These are phyloP conservation scores for Gnomoniopsis smithogilvyi DNA, from an alignment of 2,329 filamentous ascomycete genomes.

Conservation along the genomic window DNA sequence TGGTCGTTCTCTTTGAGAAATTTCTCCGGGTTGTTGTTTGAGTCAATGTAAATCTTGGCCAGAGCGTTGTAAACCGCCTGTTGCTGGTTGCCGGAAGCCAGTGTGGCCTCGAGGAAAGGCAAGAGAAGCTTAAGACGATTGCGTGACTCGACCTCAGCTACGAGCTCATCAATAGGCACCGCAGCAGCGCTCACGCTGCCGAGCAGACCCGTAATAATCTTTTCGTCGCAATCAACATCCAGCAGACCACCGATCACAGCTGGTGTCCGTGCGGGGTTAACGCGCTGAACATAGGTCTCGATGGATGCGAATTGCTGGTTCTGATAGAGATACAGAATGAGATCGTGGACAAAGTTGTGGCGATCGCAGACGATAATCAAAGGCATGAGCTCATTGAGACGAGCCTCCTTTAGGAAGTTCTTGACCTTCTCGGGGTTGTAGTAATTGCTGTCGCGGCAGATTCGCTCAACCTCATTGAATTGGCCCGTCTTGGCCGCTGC, in stretches of 20 bases:
- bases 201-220: conserved; percentile 89
- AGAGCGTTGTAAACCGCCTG: conserved; percentile 96
- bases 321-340: conserved; percentile 96
- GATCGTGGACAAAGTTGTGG: conserved; percentile 98
- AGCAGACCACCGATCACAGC: conserved; percentile 90
- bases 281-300: conserved; percentile 94
- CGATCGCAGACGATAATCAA: conserved; percentile 98
- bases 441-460: conserved; percentile 88
- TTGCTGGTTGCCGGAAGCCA: conserved; percentile 88
- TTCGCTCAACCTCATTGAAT: conserved; percentile 92
- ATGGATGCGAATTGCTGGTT: conserved; percentile 99
- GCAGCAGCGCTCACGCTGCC: conserved; percentile 77
- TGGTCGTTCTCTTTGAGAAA: conserved; percentile 97
- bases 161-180: conserved; percentile 92
- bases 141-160: conserved; percentile 89
- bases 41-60: conserved; percentile 99
- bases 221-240: conserved; percentile 96
- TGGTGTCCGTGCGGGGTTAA: conserved; percentile 88
- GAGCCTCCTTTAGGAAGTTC: conserved; percentile 98
- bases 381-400: conserved; percentile 85
- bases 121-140: conserved; percentile 94
- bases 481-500: conserved; percentile 92
- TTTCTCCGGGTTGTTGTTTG: conserved; percentile 95
- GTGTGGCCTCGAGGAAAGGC: conserved; percentile 90
- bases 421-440: conserved; percentile 96